Percentiles rank a stretch among this genome's conserved stretches.
Conservation (phyloP, 129 eudicot genomes). For the Chrysanthemum lavandulifolium region DNA sequence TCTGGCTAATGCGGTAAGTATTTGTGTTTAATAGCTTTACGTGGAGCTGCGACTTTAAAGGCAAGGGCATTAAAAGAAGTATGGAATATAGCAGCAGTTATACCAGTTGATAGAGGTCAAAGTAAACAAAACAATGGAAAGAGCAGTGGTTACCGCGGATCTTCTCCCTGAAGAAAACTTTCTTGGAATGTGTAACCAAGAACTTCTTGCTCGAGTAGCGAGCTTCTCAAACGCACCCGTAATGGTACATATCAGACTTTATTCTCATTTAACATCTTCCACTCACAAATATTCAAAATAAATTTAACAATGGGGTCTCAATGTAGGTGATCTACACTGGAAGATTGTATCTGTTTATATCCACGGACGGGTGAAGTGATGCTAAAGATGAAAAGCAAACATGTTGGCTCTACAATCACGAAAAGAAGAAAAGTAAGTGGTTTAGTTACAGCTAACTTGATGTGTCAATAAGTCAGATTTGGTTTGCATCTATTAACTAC, state of each 20-base stretch:
- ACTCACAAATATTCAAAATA: neutral
- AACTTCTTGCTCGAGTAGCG: conserved; percentile 81
- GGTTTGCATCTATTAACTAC: neutral
- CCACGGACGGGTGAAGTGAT: conserved; percentile 84
- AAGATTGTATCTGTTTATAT: conserved; percentile 89
- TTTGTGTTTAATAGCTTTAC: conserved; percentile 50
- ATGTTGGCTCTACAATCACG: conserved; percentile 80
- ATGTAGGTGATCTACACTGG: conserved; percentile 95
- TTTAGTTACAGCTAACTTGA: neutral
- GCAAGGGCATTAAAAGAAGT: conserved; percentile 95
- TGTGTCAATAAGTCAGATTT: neutral
- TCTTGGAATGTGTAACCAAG: conserved; percentile 74
- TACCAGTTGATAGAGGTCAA: conserved; percentile 78
- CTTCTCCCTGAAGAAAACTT: conserved; percentile 75
- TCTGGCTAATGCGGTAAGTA: neutral
- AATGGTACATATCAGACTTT: conserved; percentile 47
- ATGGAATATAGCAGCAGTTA: conserved; percentile 89
- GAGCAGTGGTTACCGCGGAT: conserved; percentile 44
- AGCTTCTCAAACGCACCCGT: conserved; percentile 95
- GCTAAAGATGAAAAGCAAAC: conserved; percentile 98
- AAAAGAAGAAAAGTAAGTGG: conserved; percentile 89
- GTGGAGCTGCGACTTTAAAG: conserved; percentile 95
- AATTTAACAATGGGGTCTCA: neutral
- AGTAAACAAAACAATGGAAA: conserved; percentile 34
- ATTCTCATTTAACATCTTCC: neutral